Evolutionary conservation across 495 filamentous ascomycete species (phyloP).

Genomic region (Pseudevernia furfuracea): DNA sequence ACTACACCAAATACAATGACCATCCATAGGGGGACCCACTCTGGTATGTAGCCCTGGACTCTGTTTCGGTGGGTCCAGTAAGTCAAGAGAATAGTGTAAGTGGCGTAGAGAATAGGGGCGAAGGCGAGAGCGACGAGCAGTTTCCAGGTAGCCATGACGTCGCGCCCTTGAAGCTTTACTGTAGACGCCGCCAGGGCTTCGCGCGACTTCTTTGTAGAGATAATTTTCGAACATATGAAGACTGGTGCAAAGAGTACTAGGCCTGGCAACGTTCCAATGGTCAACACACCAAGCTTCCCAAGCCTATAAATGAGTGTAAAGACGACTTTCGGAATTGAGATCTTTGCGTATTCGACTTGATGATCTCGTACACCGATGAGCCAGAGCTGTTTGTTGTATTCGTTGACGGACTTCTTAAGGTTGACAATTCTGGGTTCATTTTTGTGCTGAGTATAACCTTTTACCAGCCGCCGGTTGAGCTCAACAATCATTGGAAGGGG

Average conservation of each 20-base stretch:
- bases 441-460: conserved; percentile 89
- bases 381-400: conserved; percentile 83
- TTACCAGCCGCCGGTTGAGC: conserved; percentile 85
- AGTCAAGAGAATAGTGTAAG: conserved; percentile 66
- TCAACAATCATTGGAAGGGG: conserved; percentile 92
- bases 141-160: conserved; percentile 99
- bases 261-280: conserved; percentile 78
- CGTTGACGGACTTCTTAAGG: conserved; percentile 67
- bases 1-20: conserved; percentile 64
- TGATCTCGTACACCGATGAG: conserved; percentile 86
- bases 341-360: conserved; percentile 86
- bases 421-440: conserved; percentile 77
- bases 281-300: conserved; percentile 64
- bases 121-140: conserved; percentile 85
- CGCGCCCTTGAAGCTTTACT: conserved; percentile 87
- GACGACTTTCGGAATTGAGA: conserved; percentile 67
- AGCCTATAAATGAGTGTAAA: conserved; percentile 73
- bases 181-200: conserved; percentile 86
- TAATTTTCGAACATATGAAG: conserved; percentile 80
- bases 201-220: conserved; percentile 83
- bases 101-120: conserved; percentile 75
- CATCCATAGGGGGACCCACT: conserved; percentile 72
- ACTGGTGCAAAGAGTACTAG: conserved; percentile 82
- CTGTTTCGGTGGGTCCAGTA: conserved; percentile 75
- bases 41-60: conserved; percentile 68